Percentiles rank a stretch among this genome's conserved stretches.
These are phyloP conservation scores for Aspergillus felis DNA, from an alignment of 2,329 filamentous ascomycete species.

Conservation along the genomic window DNA sequence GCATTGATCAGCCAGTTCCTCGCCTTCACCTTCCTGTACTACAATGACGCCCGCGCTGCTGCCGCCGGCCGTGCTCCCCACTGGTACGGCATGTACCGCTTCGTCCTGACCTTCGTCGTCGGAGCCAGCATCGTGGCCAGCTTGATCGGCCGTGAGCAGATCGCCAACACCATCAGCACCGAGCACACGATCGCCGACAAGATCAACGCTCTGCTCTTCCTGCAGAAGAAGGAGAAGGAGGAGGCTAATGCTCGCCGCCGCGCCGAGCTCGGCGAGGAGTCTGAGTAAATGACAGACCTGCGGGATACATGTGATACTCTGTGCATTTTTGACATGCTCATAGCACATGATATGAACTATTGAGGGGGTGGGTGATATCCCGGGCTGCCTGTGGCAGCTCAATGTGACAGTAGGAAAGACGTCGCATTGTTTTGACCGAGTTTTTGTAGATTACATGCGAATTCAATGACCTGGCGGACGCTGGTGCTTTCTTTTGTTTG, in stretches of 20 bases:
- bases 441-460: constrained; percentile 34
- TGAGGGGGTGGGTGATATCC: background rate
- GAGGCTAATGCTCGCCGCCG: constrained; percentile 37
- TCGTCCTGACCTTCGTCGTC: constrained; percentile 86
- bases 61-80: constrained; percentile 71
- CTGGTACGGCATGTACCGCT: constrained; percentile 89
- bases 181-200: constrained; percentile 45
- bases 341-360: background rate
- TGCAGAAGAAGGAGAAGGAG: constrained; percentile 45
- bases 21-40: constrained; percentile 81
- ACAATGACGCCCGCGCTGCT: constrained; percentile 71
- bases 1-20: constrained; percentile 82
- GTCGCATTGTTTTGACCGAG: constrained; percentile 26
- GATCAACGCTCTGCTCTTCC: constrained; percentile 50
- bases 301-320: background rate
- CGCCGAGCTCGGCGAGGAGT: constrained; percentile 25
- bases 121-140: constrained; percentile 76
- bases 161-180: constrained; percentile 43
- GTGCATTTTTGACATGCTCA: background rate
- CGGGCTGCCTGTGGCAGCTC: constrained; percentile 4
- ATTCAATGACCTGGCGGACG: constrained; percentile 26
- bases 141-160: constrained; percentile 76
- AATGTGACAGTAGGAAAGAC: constrained; percentile 14
- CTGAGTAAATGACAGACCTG: constrained; percentile 27
- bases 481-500: constrained; percentile 25